Evolutionary conservation across 441 rosid species (phyloP).

Genomic region (Theobroma grandiflorum): DNA sequence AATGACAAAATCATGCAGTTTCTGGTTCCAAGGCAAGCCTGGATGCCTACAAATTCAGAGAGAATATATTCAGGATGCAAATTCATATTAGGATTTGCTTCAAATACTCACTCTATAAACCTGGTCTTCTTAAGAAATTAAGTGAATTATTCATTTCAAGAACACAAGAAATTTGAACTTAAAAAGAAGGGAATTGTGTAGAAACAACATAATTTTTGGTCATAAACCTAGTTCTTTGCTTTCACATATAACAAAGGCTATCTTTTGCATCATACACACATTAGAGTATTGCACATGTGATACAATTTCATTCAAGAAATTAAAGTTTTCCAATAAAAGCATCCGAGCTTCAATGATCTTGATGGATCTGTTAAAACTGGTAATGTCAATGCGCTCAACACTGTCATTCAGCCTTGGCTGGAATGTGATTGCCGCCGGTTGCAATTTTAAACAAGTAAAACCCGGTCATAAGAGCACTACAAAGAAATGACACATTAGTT

Average conservation of each 20-base stretch:
- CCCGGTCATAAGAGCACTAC: slow-evolving; percentile 89
- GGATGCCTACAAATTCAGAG: neutral
- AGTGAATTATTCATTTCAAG: neutral
- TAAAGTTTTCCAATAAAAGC: slow-evolving; percentile 11
- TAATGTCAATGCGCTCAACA: slow-evolving; percentile 12
- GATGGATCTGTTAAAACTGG: slow-evolving; percentile 14
- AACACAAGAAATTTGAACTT: neutral
- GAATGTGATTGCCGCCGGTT: slow-evolving; percentile 84
- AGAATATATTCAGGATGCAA: neutral
- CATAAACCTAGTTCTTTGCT: neutral
- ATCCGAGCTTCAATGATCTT: slow-evolving; percentile 27
- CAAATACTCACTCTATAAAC: neutral
- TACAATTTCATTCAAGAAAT: slow-evolving; percentile 21
- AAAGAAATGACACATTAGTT: slow-evolving; percentile 31
- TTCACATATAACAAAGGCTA: slow-evolving; percentile 7
- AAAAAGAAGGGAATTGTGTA: neutral
- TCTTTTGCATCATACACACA: neutral
- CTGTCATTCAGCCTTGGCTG: slow-evolving; percentile 75
- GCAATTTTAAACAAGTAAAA: slow-evolving; percentile 86
- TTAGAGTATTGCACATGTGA: neutral
- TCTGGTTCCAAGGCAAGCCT: neutral
- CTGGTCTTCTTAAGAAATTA: neutral
- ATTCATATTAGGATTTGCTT: neutral
- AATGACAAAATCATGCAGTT: neutral
- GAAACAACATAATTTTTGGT: neutral